These are phyloP conservation scores for Kodamaea fungicola DNA, from an alignment of 1,139 yeast genomes.

Conservation along the genomic window DNA sequence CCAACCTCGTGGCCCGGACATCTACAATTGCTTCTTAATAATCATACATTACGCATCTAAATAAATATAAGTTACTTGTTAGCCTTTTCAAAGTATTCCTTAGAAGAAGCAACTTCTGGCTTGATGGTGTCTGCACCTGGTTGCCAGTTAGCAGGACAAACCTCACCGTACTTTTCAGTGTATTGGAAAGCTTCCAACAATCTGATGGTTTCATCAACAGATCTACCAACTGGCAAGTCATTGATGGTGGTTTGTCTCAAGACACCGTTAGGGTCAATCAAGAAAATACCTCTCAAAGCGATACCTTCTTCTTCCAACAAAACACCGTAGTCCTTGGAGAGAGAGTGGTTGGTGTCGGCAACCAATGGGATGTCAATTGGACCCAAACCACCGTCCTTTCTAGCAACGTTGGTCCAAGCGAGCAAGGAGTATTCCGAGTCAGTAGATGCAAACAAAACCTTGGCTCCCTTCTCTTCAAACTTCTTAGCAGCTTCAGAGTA, in stretches of 20 bases:
- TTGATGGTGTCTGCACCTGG: constrained; percentile 95
- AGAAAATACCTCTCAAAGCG: constrained; percentile 95
- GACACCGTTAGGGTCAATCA: constrained; percentile 92
- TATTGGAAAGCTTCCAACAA: constrained; percentile 98
- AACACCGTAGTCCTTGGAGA: constrained; percentile 95
- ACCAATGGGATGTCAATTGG: constrained; percentile 89
- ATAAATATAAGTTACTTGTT: constrained; percentile 23
- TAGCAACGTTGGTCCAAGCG: constrained; percentile 96
- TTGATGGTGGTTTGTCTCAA: constrained; percentile 96
- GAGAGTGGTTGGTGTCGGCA: constrained; percentile 95
- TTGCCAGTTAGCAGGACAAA: constrained; percentile 99
- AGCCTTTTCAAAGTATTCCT: constrained; percentile 72
- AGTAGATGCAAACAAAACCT: constrained; percentile 92
- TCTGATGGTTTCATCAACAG: constrained; percentile 96
- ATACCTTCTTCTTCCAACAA: constrained; percentile 93
- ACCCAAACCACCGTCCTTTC: constrained; percentile 98
- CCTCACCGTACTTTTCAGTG: constrained; percentile 98
- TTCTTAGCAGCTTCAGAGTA: constrained; percentile 92
- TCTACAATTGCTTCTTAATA: constrained; percentile 1
- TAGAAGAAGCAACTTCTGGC: constrained; percentile 78
- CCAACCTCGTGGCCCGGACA: not conserved
- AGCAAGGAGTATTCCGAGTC: constrained; percentile 96
- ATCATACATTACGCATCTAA: not conserved
- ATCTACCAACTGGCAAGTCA: constrained; percentile 98
- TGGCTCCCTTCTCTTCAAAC: constrained; percentile 83